Percentiles rank a stretch among this genome's conserved stretches.
Evolutionary conservation across 352 stramenopile species (phyloP).

Genomic region (Pythium utonaiense): DNA sequence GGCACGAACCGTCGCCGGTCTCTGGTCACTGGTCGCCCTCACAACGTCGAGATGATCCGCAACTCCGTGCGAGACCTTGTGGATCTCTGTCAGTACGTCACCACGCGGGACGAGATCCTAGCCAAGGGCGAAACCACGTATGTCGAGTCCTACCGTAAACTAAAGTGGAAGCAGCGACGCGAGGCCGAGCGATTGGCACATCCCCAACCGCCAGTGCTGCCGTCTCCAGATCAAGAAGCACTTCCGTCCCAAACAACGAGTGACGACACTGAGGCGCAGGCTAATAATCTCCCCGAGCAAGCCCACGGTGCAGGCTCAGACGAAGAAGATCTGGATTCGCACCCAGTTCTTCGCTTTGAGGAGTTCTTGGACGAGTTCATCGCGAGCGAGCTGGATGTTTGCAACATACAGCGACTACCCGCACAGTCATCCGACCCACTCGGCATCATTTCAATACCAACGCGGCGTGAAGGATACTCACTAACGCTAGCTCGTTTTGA

Average conservation of each 20-base stretch:
- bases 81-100: conserved; percentile 42
- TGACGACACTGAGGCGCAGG: not conserved
- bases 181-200: conserved; percentile 24
- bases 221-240: not conserved
- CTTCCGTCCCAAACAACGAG: not conserved
- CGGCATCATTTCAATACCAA: conserved; percentile 43
- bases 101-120: not conserved
- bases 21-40: not conserved
- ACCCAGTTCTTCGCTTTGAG: not conserved
- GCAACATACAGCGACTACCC: conserved; percentile 9
- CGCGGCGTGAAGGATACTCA: conserved; percentile 54
- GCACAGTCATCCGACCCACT: conserved; percentile 32
- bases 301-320: not conserved
- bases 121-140: not conserved
- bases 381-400: conserved; percentile 13
- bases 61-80: conserved; percentile 31
- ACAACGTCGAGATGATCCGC: conserved; percentile 8
- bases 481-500: conserved; percentile 40
- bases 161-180: conserved; percentile 35
- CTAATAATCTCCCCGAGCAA: not conserved
- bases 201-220: not conserved
- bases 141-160: conserved; percentile 46
- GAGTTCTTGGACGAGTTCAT: conserved; percentile 22
- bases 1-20: conserved; percentile 5
- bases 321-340: not conserved